These are phyloP conservation scores for Lumnitzera racemosa DNA, from an alignment of 345 rosid species.

Conservation along the genomic window DNA sequence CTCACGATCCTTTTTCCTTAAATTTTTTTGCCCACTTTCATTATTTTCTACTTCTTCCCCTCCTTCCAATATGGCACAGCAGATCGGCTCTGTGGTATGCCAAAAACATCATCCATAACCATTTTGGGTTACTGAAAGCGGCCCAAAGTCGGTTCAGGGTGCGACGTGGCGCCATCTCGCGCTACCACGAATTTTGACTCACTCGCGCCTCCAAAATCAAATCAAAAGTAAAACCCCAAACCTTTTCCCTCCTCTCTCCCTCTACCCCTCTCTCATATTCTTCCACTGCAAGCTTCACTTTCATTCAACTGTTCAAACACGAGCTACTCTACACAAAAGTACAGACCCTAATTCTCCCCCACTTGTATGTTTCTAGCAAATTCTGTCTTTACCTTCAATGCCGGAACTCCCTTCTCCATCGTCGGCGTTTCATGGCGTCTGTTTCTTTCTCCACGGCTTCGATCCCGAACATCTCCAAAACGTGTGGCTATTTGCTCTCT, in stretches of 20 bases:
- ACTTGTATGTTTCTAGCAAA: background rate
- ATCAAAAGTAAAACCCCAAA: background rate
- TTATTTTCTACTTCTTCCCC: too few species aligned
- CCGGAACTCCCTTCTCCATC: constrained; percentile 27
- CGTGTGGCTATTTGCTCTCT: constrained; percentile 14
- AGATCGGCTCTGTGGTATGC: too few species aligned
- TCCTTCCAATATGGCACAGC: too few species aligned
- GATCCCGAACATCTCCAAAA: constrained; percentile 27
- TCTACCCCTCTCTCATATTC: constrained; percentile 5
- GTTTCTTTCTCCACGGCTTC: constrained; percentile 67
- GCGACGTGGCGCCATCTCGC: too few species aligned
- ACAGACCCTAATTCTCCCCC: constrained; percentile 13
- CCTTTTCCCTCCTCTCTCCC: constrained; percentile 2
- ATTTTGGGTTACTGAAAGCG: too few species aligned
- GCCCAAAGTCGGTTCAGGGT: too few species aligned
- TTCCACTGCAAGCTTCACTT: constrained; percentile 26
- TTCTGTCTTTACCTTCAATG: constrained; percentile 10
- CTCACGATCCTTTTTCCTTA: too few species aligned
- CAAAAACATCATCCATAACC: too few species aligned
- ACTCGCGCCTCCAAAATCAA: constrained; percentile 34
- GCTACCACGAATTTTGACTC: too few species aligned
- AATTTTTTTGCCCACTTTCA: too few species aligned
- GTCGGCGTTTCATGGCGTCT: constrained; percentile 49
- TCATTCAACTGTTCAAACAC: background rate
- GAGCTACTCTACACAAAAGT: constrained; percentile 5